A percentile compares a stretch with the other conserved stretches of the same genome.
phyloP scores from a whole-genome alignment of 192 early-diverging fungal genomes.

The Oehlia diaphana region DNA sequence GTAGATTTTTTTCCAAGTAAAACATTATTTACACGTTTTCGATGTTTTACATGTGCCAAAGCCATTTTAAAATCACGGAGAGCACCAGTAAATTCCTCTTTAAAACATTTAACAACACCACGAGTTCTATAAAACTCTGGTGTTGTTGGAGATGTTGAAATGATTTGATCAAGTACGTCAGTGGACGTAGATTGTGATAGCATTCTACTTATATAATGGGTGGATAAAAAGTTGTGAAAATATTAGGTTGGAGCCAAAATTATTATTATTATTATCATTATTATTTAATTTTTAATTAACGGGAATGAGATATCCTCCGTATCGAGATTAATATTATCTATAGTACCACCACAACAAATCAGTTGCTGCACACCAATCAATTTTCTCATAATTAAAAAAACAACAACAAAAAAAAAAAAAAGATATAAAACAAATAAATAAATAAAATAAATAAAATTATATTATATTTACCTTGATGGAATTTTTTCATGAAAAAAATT shows the following conservation, averaged over 20 bases:
- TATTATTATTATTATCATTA: neutral
- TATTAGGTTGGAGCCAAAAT: constrained; percentile 18
- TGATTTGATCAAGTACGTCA: constrained; percentile 23
- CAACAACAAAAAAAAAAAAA: neutral
- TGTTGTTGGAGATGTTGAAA: constrained; percentile 20
- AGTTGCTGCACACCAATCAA: neutral
- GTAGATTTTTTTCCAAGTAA: constrained; percentile 18
- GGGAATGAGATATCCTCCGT: neutral
- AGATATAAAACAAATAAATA: neutral
- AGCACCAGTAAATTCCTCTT: constrained; percentile 27
- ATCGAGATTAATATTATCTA: constrained; percentile 15
- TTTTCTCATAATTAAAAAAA: neutral
- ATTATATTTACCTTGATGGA: constrained; percentile 28
- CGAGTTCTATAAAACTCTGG: constrained; percentile 26
- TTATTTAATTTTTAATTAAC: neutral
- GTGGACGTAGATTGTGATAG: constrained; percentile 29
- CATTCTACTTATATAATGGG: constrained; percentile 27
- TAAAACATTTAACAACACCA: constrained; percentile 30
- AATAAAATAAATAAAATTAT: neutral
- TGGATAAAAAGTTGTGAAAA: constrained; percentile 14
- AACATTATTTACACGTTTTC: constrained; percentile 28
- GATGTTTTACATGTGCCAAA: constrained; percentile 23
- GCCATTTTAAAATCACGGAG: constrained; percentile 27
- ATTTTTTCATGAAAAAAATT: constrained; percentile 31
- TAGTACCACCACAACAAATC: constrained; percentile 4